Conservation (phyloP, 441 rosid species). For the Kokia cookei region DNA sequence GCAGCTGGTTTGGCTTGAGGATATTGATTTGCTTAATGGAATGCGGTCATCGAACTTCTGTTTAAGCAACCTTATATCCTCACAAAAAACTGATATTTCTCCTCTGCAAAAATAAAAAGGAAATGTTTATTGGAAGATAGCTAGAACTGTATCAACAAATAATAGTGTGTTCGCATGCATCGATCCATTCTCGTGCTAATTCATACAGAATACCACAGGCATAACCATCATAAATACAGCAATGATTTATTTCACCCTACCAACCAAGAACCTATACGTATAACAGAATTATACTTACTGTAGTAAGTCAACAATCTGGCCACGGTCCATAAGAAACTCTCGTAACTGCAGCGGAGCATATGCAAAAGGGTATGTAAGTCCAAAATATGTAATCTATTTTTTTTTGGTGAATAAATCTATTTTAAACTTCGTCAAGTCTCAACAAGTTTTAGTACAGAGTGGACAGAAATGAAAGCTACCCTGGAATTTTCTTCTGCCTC, state of each 20-base stretch:
- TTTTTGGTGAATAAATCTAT: neutral
- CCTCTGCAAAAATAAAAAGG: conserved; percentile 46
- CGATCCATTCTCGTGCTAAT: neutral
- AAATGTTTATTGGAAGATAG: neutral
- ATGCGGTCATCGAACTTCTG: conserved; percentile 60
- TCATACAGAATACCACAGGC: neutral
- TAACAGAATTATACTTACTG: conserved; percentile 56
- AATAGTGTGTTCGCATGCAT: neutral
- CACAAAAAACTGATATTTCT: conserved; percentile 84
- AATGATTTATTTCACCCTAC: neutral
- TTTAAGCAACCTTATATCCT: conserved; percentile 69
- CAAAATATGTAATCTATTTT: neutral
- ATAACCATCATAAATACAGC: neutral
- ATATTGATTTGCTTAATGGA: conserved; percentile 64
- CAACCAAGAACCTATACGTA: neutral
- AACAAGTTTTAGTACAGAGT: neutral
- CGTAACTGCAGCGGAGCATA: conserved; percentile 48
- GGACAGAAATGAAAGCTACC: conserved; percentile 32
- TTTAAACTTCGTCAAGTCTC: neutral
- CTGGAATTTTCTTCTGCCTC: conserved; percentile 79
- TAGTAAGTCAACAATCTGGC: conserved; percentile 60
- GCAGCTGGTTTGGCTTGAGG: conserved; percentile 82
- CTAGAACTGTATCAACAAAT: neutral
- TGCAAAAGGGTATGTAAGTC: neutral
- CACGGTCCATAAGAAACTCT: conserved; percentile 79